These are phyloP conservation scores for Fusarium sp. DNA, from an alignment of 2,329 filamentous ascomycete species.

Conservation along the genomic window DNA sequence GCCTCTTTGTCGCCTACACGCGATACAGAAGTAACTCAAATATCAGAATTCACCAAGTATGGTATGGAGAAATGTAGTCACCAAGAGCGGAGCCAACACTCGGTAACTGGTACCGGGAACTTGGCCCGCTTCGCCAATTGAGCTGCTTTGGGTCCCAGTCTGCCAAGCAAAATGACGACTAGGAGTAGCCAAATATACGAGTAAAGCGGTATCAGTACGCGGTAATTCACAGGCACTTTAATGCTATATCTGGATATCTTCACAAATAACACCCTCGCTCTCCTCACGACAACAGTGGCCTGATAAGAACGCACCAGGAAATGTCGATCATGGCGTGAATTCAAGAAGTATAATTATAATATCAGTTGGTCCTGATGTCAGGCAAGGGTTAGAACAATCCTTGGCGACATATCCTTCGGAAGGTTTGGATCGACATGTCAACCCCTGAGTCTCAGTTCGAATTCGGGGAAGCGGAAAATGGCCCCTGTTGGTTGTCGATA, in stretches of 20 bases:
- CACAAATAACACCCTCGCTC: neutral
- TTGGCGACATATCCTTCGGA: neutral
- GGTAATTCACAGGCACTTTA: neutral
- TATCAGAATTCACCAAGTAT: neutral
- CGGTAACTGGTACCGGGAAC: neutral
- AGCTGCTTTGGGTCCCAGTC: neutral
- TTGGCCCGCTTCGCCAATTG: neutral
- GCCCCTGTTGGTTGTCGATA: neutral
- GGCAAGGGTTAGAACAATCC: neutral
- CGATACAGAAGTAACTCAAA: neutral
- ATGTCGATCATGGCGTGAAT: fast-evolving
- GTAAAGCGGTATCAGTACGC: neutral
- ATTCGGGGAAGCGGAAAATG: neutral
- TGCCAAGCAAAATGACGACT: neutral
- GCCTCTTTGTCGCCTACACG: fast-evolving
- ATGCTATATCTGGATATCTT: fast-evolving
- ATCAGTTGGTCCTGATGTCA: neutral
- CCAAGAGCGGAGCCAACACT: neutral
- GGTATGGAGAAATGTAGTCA: neutral
- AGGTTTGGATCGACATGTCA: neutral
- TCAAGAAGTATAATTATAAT: too few species aligned
- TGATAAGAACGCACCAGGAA: neutral
- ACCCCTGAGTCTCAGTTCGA: neutral
- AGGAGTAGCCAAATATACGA: neutral
- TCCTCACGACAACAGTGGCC: fast-evolving